These are phyloP conservation scores for Pholiota molesta DNA, from an alignment of 768 basidiomycete species.

Conservation along the genomic window DNA sequence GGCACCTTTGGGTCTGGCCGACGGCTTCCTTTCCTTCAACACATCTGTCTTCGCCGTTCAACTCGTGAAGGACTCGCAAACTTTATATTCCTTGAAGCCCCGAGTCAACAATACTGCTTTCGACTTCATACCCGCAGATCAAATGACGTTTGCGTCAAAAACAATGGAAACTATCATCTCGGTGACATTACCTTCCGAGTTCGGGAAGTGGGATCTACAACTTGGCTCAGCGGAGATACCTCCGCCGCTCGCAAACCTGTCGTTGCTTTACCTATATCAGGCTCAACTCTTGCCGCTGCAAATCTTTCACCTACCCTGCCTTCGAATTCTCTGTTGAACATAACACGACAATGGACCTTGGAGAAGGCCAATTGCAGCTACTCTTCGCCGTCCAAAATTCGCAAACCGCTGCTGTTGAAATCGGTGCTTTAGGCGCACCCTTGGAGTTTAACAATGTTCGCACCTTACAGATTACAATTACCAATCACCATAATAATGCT, in stretches of 20 bases:
- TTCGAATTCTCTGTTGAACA: slow-evolving; percentile 43
- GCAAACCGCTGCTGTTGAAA: slow-evolving; percentile 49
- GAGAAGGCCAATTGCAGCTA: slow-evolving; percentile 44
- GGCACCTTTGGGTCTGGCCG: slow-evolving; percentile 42
- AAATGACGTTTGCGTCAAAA: slow-evolving; percentile 48
- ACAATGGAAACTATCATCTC: slow-evolving; percentile 54
- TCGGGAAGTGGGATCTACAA: slow-evolving; percentile 43
- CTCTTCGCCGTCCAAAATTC: slow-evolving; percentile 54
- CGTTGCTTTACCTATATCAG: slow-evolving; percentile 39
- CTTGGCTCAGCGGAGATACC: slow-evolving; percentile 51
- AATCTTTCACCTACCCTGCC: slow-evolving; percentile 53
- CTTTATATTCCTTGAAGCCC: slow-evolving; percentile 52
- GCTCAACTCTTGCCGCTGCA: slow-evolving; percentile 50
- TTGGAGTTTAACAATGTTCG: slow-evolving; percentile 60
- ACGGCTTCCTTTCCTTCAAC: slow-evolving; percentile 51
- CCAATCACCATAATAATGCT: not conserved
- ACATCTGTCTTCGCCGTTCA: slow-evolving; percentile 47
- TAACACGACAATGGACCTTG: slow-evolving; percentile 56
- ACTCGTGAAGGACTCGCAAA: slow-evolving; percentile 60
- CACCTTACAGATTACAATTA: not conserved
- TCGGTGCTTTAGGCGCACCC: slow-evolving; percentile 55
- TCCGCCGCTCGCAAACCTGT: slow-evolving; percentile 44
- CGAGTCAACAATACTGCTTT: slow-evolving; percentile 37
- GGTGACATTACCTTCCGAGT: slow-evolving; percentile 59
- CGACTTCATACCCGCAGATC: slow-evolving; percentile 55